These are phyloP conservation scores for Nymphaea colorata DNA, from an alignment of 164 flowering plant genomes.

Conservation along the genomic window DNA sequence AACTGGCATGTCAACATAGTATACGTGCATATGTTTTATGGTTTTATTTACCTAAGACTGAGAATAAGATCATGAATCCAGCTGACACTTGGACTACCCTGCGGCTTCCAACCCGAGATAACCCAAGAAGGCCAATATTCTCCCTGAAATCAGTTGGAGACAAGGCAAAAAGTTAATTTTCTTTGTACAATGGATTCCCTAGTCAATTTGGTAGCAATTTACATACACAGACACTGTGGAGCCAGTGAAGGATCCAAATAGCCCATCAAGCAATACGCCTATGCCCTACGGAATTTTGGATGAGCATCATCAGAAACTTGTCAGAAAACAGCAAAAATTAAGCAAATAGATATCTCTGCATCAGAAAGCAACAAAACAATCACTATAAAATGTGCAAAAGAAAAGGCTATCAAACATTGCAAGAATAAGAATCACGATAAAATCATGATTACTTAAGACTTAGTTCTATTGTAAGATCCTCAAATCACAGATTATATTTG, in stretches of 20 bases:
- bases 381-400: no score
- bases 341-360: no score
- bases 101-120: constrained; percentile 62
- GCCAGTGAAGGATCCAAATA: constrained; percentile 26
- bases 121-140: constrained; percentile 53
- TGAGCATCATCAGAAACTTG: background rate
- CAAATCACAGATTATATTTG: no score
- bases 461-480: no score
- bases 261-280: constrained; percentile 22
- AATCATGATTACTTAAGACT: no score
- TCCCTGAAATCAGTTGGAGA: constrained; percentile 20
- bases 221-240: constrained; percentile 27
- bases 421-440: no score
- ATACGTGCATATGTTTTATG: background rate
- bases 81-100: constrained; percentile 56
- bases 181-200: background rate
- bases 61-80: constrained; percentile 63
- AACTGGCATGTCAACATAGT: background rate
- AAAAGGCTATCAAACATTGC: no score
- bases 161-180: background rate
- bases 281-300: constrained; percentile 17
- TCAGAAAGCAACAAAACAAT: no score
- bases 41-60: constrained; percentile 35
- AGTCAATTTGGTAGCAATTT: background rate
- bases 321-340: background rate